Base-by-base conservation (phyloP, 768 basidiomycete species). In the Lyophyllum atratum region DNA sequence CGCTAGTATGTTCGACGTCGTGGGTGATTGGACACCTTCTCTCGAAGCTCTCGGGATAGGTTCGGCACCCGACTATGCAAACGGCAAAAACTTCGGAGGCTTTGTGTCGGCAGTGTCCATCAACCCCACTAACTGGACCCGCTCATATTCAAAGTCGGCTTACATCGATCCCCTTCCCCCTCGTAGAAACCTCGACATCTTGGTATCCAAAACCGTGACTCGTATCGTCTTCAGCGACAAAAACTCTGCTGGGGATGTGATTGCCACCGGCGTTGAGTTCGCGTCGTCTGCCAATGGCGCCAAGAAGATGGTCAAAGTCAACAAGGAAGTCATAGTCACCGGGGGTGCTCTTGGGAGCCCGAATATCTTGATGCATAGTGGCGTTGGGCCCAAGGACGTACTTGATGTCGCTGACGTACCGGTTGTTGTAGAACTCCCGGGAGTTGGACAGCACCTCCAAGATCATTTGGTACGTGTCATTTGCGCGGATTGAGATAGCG, bases 91-190 rank as follows among this genome's bases (percentile, higher is more conserved):
- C 58, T 75, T 77, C 66, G 82, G 85, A 56, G 71, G 75, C 5
- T 82, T 81, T 64, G 76, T 88, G 64, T 76, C 85, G 0, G 78
- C 85, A 3, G 80, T 80, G 5, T 75, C 79, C 7, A 84, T 90
- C 66, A 88, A 88, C 70, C 81, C 83, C 1, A 54, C 74, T 11
- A 85, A 84, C 69, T 82, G 81, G 75, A 85, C 83, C 21, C 80
- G 85, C 46, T 84, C 82, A 4, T 87, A 87, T 70, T 76, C 85
- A 4, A 78, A 82, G 56, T 75, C 81, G 0, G 81, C 76, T 6
- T 84, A 83, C 68, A 78, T 83, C 61, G 87, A 89, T 68, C 76
- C 82, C 4, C 75, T 87, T 1, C 83, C 86, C 0, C 79, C 84
- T 21, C 81, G 86, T 43, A 55, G 77, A 22, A 90, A 90, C 64